phyloP scores from a whole-genome alignment of 1,284 basidiomycete genomes.

The Sporisorium graminicola region DNA sequence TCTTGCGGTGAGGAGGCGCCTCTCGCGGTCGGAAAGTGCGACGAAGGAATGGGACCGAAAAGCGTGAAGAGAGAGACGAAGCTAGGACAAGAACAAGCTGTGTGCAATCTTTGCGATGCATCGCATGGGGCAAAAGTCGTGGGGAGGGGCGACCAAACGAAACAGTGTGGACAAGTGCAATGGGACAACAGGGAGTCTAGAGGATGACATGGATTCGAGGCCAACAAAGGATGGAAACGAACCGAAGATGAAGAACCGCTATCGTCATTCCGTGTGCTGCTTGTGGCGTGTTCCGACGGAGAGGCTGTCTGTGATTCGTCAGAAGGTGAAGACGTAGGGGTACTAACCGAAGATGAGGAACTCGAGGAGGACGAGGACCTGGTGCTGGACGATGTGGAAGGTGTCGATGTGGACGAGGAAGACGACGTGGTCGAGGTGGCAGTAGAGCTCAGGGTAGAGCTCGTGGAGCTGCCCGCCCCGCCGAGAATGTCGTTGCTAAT shows the following conservation, averaged over 20 bases:
- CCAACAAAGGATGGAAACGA: conserved; percentile 26
- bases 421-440: conserved; percentile 21
- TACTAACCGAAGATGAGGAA: conserved; percentile 31
- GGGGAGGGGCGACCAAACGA: too few relatives aligned
- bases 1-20: conserved; percentile 7
- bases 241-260: conserved; percentile 17
- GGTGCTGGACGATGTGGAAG: conserved; percentile 29
- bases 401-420: conserved; percentile 24
- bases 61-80: neutral
- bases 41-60: neutral
- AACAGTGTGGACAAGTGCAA: conserved; percentile 26
- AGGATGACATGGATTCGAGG: conserved; percentile 18
- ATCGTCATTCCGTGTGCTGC: neutral
- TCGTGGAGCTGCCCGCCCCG: conserved; percentile 16
- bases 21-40: neutral
- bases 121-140: conserved; percentile 22
- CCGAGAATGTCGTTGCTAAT: conserved; percentile 3
- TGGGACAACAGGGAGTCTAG: conserved; percentile 28
- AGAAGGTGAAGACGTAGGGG: conserved; percentile 19
- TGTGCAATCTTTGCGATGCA: conserved; percentile 28
- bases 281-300: conserved; percentile 9
- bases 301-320: conserved; percentile 14
- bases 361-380: conserved; percentile 27
- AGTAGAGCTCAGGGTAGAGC: conserved; percentile 5
- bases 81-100: neutral